A percentile compares a stretch with the other conserved stretches of the same genome.
phyloP scores from a whole-genome alignment of 345 rosid species.

The Eucalyptus melliodora region DNA sequence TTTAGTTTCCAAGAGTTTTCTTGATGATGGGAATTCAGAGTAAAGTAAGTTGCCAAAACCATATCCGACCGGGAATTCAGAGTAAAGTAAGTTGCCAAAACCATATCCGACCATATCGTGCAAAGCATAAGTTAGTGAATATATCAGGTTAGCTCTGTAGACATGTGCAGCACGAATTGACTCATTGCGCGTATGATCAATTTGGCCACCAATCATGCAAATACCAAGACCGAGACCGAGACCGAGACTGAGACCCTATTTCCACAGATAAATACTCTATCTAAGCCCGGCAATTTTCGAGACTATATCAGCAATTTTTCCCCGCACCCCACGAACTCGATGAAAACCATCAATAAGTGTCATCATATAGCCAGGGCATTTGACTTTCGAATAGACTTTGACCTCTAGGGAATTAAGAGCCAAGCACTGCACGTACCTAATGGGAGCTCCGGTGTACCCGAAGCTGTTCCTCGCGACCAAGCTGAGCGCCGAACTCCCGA shows the following conservation, averaged over 20 bases:
- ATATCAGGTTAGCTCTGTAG: neutral
- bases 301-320: neutral
- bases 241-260: neutral
- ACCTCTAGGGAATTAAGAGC: neutral
- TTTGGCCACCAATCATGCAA: neutral
- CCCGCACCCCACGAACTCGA: neutral
- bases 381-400: neutral
- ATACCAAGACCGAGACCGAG: neutral
- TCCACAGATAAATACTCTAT: neutral
- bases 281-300: neutral
- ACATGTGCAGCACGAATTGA: neutral
- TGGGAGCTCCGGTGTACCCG: slow-evolving; percentile 39
- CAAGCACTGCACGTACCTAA: slow-evolving; percentile 22
- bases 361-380: neutral
- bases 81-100: neutral
- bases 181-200: neutral
- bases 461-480: slow-evolving; percentile 74
- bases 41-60: neutral
- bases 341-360: neutral
- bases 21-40: neutral
- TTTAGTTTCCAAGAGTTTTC: neutral
- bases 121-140: neutral
- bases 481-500: slow-evolving; percentile 23
- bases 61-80: neutral
- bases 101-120: neutral